Base-by-base conservation (phyloP, 2,329 filamentous ascomycete species). In the Fusarium protoensiforme region DNA sequence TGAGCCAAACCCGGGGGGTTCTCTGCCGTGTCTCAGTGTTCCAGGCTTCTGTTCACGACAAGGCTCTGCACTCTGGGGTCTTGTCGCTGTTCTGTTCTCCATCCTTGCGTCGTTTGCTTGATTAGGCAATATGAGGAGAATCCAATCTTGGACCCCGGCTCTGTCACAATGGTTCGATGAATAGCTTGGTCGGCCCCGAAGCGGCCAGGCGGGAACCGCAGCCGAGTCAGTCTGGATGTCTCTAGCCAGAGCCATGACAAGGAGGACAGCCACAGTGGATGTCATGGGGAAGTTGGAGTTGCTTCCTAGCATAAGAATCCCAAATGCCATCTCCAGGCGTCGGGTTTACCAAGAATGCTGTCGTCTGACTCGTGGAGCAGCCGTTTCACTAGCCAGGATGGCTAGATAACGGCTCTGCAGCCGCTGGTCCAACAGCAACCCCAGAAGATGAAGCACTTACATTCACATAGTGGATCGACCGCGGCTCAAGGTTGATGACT, bases 121-220 rank as follows among this genome's bases (percentile, higher is more conserved):
- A 58, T 68, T 62, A 43, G 60, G 71, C 56, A 74, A 68, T 65
- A 27, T 29, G 10, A 51, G 51, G 67, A 73, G 63, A 71, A 36
- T 18, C 20, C 36, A 57, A 39, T 33, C 29, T 59, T 56, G 56
- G 57, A 69, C 29, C 41, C 36, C 29, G 20, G 29, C 57, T 60
- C 20, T 46, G 68, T 62, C 53, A 54, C 41, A 48, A 69, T 65
- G 51, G 53, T 69, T 51, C 31, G 43, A 68, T 46, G 31, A 60
- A 38, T 51, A 41, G 63, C 33, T 14, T 67, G 29, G 69, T 65
- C 68, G 63, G 41, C 18, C 65, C 67, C 22, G 43, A 69, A 65
- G 29, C n/a, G 38, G 68, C 35, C 61, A 69, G 48, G 53, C 43
- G 59, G 67, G 38, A 51, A 20, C 41, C 27, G 33, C 36, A 27